Evolutionary conservation across 805 yeast species (phyloP).

Genomic region (Lipomyces mesembrius): DNA sequence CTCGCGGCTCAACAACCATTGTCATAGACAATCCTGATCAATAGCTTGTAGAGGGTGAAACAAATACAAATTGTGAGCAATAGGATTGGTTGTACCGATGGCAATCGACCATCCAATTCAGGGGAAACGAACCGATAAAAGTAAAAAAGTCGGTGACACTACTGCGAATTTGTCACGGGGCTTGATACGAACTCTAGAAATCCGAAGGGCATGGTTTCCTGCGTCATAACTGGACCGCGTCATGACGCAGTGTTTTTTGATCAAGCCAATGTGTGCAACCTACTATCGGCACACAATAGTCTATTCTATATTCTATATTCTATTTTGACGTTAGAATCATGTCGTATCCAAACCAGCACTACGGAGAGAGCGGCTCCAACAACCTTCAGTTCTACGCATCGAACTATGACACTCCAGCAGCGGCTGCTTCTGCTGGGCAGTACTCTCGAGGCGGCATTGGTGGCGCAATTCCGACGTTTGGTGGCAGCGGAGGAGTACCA

Average conservation of each 20-base stretch:
- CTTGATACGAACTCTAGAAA: too few species aligned
- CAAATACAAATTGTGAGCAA: background rate
- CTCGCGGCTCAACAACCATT: background rate
- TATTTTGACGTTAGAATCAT: background rate
- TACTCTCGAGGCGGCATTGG: constrained; percentile 44
- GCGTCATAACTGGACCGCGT: too few species aligned
- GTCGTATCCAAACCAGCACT: background rate
- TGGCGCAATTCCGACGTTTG: constrained; percentile 28
- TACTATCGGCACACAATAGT: background rate
- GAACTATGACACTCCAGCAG: constrained; percentile 38
- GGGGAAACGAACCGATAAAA: too few species aligned
- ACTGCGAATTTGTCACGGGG: too few species aligned
- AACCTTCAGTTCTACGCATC: constrained; percentile 45
- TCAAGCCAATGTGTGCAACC: background rate
- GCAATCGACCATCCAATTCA: too few species aligned
- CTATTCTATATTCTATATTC: background rate
- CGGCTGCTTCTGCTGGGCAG: constrained; percentile 27
- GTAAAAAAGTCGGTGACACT: too few species aligned
- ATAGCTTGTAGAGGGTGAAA: background rate
- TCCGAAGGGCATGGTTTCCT: too few species aligned
- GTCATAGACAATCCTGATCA: background rate
- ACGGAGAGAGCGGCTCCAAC: constrained; percentile 8
- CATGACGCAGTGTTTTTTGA: background rate
- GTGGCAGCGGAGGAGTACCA: constrained; percentile 35
- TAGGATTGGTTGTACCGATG: too few species aligned